A percentile compares a stretch with the other conserved stretches of the same genome.
Conservation (phyloP, 2,329 filamentous ascomycete species). For the Dryadomyces quercivorus region DNA sequence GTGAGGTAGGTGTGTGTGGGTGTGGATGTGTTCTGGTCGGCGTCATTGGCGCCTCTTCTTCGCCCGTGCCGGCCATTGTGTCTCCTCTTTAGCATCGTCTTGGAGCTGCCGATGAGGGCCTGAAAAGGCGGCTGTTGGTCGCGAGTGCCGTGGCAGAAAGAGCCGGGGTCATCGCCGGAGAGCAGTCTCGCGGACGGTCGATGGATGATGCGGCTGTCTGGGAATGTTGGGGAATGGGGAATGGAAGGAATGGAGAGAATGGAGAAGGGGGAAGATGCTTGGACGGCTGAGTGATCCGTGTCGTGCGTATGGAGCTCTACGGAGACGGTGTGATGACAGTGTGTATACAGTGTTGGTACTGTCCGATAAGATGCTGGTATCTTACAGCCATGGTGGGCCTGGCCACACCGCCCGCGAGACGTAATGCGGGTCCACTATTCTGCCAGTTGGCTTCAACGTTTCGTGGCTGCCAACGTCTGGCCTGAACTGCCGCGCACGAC, state of each 20-base stretch:
- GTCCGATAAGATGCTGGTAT: no score
- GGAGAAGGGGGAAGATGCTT: no score
- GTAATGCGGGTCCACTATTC: conserved; percentile 1
- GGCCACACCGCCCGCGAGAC: neutral
- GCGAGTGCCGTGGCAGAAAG: no score
- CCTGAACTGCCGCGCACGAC: neutral
- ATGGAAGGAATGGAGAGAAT: no score
- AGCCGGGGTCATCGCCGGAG: no score
- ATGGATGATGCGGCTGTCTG: no score
- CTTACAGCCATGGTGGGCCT: neutral
- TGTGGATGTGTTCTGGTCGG: conserved; percentile 15
- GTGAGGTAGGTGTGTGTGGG: conserved; percentile 31
- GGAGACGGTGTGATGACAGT: no score
- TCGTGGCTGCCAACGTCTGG: neutral
- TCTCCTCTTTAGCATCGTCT: neutral
- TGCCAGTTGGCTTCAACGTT: conserved; percentile 5
- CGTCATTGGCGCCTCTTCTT: conserved; percentile 12
- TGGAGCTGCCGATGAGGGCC: neutral
- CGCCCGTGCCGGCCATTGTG: conserved; percentile 3
- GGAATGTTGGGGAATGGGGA: no score
- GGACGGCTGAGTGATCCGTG: no score
- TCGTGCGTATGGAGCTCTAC: neutral
- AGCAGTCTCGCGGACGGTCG: no score
- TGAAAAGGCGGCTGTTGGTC: no score
- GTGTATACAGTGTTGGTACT: no score